Evolutionary conservation across 208 protist species (phyloP), one percentile per base, ranked within the genome.

Genomic region (Trypanosomatidae sp.): DNA sequence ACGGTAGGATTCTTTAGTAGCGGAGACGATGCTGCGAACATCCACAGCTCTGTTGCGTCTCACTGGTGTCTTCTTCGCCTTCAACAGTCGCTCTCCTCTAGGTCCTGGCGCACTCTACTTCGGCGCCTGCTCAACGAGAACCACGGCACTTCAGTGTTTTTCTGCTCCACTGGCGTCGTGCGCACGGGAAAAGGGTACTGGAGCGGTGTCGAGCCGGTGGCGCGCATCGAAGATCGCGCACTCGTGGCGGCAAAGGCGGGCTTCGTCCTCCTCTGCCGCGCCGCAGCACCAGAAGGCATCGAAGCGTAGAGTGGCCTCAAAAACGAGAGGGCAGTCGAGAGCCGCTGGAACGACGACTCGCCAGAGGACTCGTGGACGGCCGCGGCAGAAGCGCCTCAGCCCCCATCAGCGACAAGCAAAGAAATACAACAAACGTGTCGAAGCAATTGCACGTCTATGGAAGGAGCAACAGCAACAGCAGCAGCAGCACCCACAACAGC

Each of bases 381-480:
- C 0, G 43, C 25, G 43, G n/a, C 22, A 62, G 36, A 66, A 50
- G n/a, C 65, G 58, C 19, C 53, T 85, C 7, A 86, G 74, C 39
- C 70, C 77, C 55, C 78, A 94, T 60, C 69, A 84, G 46, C 67
- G 76, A 15, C 88, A 94, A 69, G 84, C 85, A 50, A 87, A 89
- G 47, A 91, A 90, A 71, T 96, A 96, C 78, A 96, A 96, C 79
- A 94, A 94, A 46, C 83, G 92, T 46, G 87, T 96, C 12, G 85
- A 79, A 46, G 86, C 84, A 13, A 96, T 96, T 58, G 92, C 90
- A n/a, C 82, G 88, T 13, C 80, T 96, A 49, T 96, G 87, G 85
- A 82, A 86, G 59, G 78, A 88, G 66, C 88, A 89, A 43, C 85
- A 87, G 69, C 62, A 80, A 41, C 68, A 52, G 1, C 62, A 72